Evolutionary conservation across 2,329 filamentous ascomycete genomes (phyloP).

Genomic region (Penicillium sp.): DNA sequence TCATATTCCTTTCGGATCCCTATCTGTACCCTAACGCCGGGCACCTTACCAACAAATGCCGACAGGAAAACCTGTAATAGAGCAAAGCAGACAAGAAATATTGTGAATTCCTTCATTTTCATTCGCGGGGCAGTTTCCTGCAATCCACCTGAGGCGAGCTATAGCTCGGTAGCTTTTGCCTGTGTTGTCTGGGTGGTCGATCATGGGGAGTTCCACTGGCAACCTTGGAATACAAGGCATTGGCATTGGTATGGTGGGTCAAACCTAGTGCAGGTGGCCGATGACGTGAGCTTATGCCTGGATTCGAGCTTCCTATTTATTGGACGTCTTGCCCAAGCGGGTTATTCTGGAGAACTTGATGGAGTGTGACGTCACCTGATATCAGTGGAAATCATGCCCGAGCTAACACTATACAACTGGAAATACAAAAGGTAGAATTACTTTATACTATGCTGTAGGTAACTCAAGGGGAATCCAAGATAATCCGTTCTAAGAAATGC

Average conservation of each 20-base stretch:
- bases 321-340: background rate
- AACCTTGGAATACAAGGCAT: background rate
- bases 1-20: too few relatives aligned
- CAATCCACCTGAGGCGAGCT: background rate
- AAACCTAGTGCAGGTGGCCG: background rate
- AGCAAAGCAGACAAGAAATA: background rate
- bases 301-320: background rate
- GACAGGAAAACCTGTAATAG: slow-evolving; percentile 1
- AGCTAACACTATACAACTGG: background rate
- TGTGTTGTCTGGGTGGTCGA: background rate
- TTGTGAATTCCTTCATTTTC: slow-evolving; percentile 2
- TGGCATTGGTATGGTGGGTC: background rate
- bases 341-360: background rate
- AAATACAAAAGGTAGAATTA: background rate
- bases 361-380: background rate
- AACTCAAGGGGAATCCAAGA: background rate
- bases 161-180: background rate
- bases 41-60: background rate
- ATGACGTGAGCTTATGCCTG: background rate
- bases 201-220: background rate
- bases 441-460: too few relatives aligned
- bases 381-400: slow-evolving; percentile 3
- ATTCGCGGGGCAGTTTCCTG: slow-evolving; percentile 10
- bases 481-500: background rate
- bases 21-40: background rate